Base-by-base conservation (phyloP, 2,329 filamentous ascomycete genomes). In the Chrysosporium queenslandicum region DNA sequence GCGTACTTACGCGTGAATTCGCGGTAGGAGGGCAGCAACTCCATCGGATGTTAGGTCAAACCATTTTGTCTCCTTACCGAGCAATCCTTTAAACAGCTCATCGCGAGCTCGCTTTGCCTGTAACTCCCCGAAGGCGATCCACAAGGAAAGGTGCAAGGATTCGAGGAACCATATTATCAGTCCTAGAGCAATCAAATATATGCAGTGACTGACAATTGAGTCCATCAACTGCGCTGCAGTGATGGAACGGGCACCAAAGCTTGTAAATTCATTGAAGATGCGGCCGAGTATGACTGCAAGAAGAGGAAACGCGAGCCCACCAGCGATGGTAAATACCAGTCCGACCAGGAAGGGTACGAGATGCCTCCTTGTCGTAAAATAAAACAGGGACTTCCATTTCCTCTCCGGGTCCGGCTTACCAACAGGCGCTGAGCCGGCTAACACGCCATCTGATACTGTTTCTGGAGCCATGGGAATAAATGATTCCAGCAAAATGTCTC, bases 51-150 rank as follows among this genome's bases (percentile, higher is more conserved):
- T 77, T 16, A 75, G 72, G 64, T 96, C 89, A 62, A 87, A 95
- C 89, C 90, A 97, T 42, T 77, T 75, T 63, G 92, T 79, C 11
- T 91, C 80, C 62, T 83, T 87, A 4, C 72, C 68, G n/a, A 94
- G 64, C 32, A 97, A 70, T 1, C 77, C 77, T 1, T 71, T 60
- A 62, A 95, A 95, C 2, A 92, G 68, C 4, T 69, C 71, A 14
- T 76, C 71, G 4, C 88, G 78, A 5, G 81, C 82, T 43, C 69
- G 78, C 29, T 77, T 78, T 0, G 85, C 87, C 58, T 95, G 87
- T 1, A 87, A 61, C 66, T 96, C 90, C 12, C 90, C 87, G 65
- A 92, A 92, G 0, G 78, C 64, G 27, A 91, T 73, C 82, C 90
- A 96, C 0, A 79, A 66, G 1, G 76, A 74, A 60, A 88, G 83